Base-by-base conservation (phyloP, 2,329 filamentous ascomycete genomes). In the Xylaria sp. region DNA sequence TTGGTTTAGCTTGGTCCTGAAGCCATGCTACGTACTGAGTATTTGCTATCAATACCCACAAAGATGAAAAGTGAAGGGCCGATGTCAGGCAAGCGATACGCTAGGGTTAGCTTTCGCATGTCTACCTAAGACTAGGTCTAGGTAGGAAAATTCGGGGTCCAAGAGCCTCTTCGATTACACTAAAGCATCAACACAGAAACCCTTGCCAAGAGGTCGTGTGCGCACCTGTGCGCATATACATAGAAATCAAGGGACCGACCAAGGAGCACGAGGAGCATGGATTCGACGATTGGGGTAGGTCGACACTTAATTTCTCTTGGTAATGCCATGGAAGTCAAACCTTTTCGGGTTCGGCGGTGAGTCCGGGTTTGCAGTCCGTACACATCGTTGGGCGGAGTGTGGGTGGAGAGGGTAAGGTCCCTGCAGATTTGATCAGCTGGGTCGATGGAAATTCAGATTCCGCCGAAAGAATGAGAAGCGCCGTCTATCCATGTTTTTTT, bases 381-480 rank as follows among this genome's bases (percentile, higher is more conserved):
- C 48, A 51, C 12, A 30, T 27, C 19, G 24, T 27, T 30, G 27
- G 39, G 19, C 42, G 48, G 5, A 24, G 45, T 59, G 66, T 68
- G 61, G 55, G 66, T 65, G 66, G 57, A 65, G 50, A 21, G 54
- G 1, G 36, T 19, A 58, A 62, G 62, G 66, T 58, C 66, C 66
- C 66, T 68, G 66, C 66, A 68, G 62, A 68, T 65, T 64, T 53
- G 62, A 42, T 57, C 60, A 61, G 48, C 50, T 64, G 61, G 48
- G n/a, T 21, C 17, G 34, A 21, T 59, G 24, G 48, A 30, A 61
- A 32, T 62, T 30, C 8, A 54, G 61, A 58, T 61, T 27, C 21
- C 48, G 32, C 5, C 45, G 62, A 48, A 47, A 36, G 45, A 3
- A 12, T 39, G 50, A 39, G 48, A 54, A 56, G 39, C 48, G 21